phyloP scores from a whole-genome alignment of 2,329 filamentous ascomycete genomes.

The Penicillium polonicum region DNA sequence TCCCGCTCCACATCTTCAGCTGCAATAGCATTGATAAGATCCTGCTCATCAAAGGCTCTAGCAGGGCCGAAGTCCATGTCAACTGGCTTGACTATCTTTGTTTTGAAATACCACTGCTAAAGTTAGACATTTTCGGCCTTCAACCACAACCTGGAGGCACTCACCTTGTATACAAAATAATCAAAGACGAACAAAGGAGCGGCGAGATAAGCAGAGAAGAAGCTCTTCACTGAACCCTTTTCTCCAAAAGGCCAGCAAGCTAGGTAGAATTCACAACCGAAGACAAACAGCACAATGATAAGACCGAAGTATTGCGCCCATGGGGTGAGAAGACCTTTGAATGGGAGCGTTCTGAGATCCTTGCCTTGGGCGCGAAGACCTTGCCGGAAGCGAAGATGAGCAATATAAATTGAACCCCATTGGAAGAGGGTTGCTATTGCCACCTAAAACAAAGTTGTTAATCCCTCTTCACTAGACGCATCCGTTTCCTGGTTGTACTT shows the following conservation, averaged over 20 bases:
- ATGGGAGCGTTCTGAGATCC: constrained; percentile 24
- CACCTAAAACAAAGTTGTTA: constrained; percentile 16
- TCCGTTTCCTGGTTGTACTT: not conserved
- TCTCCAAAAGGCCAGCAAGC: constrained; percentile 32
- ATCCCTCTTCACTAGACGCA: not conserved
- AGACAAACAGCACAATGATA: constrained; percentile 29
- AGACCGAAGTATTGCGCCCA: constrained; percentile 29
- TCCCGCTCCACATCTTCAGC: not conserved
- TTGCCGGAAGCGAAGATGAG: constrained; percentile 29
- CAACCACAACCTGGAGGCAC: not conserved
- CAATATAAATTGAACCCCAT: constrained; percentile 29
- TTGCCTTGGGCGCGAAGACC: constrained; percentile 31
- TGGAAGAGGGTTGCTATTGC: constrained; percentile 34
- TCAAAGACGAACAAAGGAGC: constrained; percentile 34
- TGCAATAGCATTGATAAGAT: constrained; percentile 17
- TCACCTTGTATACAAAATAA: constrained; percentile 29
- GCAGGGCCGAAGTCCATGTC: constrained; percentile 28
- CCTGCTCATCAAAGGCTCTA: constrained; percentile 26
- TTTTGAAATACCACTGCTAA: constrained; percentile 21
- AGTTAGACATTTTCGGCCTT: not conserved
- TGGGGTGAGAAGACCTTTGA: constrained; percentile 27
- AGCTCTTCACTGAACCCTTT: constrained; percentile 31
- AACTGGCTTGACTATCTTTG: constrained; percentile 22
- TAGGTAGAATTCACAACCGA: constrained; percentile 36
- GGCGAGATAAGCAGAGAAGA: constrained; percentile 35